These are phyloP conservation scores for Pavlovales sp. DNA, from an alignment of 208 protist species.

Conservation along the genomic window DNA sequence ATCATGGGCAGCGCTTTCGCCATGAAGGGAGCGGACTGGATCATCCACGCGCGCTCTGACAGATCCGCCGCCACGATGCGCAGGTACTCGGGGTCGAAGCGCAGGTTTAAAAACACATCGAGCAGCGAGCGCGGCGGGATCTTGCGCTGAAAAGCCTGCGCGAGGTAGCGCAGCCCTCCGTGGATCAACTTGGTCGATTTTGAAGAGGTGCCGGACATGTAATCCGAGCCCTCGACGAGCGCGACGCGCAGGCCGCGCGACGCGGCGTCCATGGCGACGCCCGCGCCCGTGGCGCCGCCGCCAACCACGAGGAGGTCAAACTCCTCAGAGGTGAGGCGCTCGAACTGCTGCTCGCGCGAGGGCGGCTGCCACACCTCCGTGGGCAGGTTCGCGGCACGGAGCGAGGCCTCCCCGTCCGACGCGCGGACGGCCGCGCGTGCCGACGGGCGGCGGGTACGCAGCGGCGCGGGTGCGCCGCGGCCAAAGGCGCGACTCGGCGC, in stretches of 20 bases:
- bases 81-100: slow-evolving; percentile 72
- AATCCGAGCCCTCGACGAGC: slow-evolving; percentile 89
- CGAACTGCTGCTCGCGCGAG: slow-evolving; percentile 10
- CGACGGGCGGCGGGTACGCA: no score
- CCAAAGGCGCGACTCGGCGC: no score
- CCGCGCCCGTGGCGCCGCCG: slow-evolving; percentile 85
- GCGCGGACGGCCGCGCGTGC: no score
- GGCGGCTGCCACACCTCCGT: slow-evolving; percentile 11
- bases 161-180: slow-evolving; percentile 89
- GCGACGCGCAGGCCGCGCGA: slow-evolving; percentile 83
- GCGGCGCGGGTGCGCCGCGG: no score
- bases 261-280: slow-evolving; percentile 81
- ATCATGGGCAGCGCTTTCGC: background rate
- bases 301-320: slow-evolving; percentile 89
- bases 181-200: slow-evolving; percentile 74
- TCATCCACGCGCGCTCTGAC: slow-evolving; percentile 2
- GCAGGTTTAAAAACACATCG: slow-evolving; percentile 46
- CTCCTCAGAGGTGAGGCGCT: slow-evolving; percentile 59
- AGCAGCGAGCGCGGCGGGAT: slow-evolving; percentile 71
- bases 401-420: no score
- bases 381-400: no score
- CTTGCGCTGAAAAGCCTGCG: slow-evolving; percentile 67
- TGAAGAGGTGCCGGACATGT: slow-evolving; percentile 76
- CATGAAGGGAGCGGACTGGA: background rate
- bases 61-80: slow-evolving; percentile 66